Conservation (phyloP, 2,329 filamentous ascomycete genomes). For the Claviceps pazoutovae region DNA sequence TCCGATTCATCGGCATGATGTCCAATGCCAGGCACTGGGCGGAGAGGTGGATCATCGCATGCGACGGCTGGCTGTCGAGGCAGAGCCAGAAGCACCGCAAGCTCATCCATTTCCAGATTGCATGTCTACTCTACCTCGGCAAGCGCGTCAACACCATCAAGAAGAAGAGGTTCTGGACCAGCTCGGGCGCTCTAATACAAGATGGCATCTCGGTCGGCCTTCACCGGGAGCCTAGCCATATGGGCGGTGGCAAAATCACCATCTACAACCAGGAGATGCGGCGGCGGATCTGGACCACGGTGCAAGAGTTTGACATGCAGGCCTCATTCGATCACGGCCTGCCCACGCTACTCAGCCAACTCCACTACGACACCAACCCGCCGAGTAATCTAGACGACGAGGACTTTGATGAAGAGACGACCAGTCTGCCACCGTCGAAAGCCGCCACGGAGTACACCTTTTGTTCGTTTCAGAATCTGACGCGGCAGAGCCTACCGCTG, state of each 20-base stretch:
- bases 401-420: constrained; percentile 40
- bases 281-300: constrained; percentile 44
- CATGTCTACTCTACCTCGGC: constrained; percentile 44
- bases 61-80: constrained; percentile 37
- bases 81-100: constrained; percentile 49
- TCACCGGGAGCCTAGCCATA: constrained; percentile 43
- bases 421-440: constrained; percentile 35
- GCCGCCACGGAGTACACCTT: constrained; percentile 41
- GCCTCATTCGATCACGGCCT: constrained; percentile 47
- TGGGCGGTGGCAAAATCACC: constrained; percentile 38
- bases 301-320: constrained; percentile 49
- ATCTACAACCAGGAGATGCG: constrained; percentile 50
- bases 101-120: constrained; percentile 46
- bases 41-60: constrained; percentile 41
- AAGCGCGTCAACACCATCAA: constrained; percentile 50
- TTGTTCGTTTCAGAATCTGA: constrained; percentile 44
- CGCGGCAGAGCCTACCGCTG: constrained; percentile 40
- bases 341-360: constrained; percentile 41
- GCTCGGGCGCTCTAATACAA: constrained; percentile 40
- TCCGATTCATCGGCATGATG: constrained; percentile 44
- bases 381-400: constrained; percentile 45
- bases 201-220: constrained; percentile 45
- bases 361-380: constrained; percentile 40
- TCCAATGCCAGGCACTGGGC: constrained; percentile 41
- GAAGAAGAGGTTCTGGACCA: constrained; percentile 51